A percentile compares a stretch with the other conserved stretches of the same genome.
phyloP scores from a whole-genome alignment of 352 stramenopile genomes.

The Peronospora destructor region DNA sequence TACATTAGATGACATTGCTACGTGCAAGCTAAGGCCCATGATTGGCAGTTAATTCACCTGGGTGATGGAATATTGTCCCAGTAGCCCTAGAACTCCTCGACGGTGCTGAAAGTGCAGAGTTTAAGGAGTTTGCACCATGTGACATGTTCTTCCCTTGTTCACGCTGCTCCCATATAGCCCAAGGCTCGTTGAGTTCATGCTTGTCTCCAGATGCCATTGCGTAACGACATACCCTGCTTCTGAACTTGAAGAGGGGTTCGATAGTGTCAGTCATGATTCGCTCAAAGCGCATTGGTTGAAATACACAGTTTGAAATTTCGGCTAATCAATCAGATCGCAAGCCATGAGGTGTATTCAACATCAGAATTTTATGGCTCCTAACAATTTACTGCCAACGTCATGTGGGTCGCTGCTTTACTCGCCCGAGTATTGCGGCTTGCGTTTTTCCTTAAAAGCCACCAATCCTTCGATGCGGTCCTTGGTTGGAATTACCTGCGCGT shows the following conservation, averaged over 20 bases:
- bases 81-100: constrained; percentile 89
- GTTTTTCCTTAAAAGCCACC: constrained; percentile 88
- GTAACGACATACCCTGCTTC: constrained; percentile 20
- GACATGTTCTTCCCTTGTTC: constrained; percentile 72
- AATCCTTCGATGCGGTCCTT: constrained; percentile 91
- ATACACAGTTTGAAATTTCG: too few relatives aligned
- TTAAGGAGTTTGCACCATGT: constrained; percentile 83
- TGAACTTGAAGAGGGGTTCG: not conserved
- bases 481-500: constrained; percentile 87
- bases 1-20: constrained; percentile 7
- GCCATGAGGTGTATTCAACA: too few relatives aligned
- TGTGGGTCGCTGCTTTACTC: constrained; percentile 36
- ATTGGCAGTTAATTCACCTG: constrained; percentile 35
- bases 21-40: not conserved
- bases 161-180: constrained; percentile 83
- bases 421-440: constrained; percentile 87
- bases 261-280: constrained; percentile 5
- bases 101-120: constrained; percentile 78
- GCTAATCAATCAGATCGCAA: not conserved
- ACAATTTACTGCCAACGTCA: too few relatives aligned
- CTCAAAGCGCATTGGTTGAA: constrained; percentile 4
- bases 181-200: constrained; percentile 76
- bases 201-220: constrained; percentile 43
- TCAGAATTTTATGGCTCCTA: too few relatives aligned
- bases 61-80: constrained; percentile 88